Base-by-base conservation (phyloP, 768 basidiomycete genomes). In the Arthromyces matolae region DNA sequence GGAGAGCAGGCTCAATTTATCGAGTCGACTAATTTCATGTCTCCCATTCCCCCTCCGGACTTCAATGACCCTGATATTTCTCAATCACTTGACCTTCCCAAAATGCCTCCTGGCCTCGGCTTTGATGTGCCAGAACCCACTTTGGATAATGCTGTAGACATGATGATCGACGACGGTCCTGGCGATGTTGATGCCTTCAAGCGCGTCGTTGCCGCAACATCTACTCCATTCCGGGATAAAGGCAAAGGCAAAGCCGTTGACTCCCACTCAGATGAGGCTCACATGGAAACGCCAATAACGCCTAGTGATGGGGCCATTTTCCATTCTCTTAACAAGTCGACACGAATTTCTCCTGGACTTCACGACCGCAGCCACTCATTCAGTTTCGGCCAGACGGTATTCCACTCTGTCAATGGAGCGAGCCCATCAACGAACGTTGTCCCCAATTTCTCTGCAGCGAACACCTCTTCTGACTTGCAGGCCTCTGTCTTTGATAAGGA, bases 351-450 rank as follows among this genome's bases (percentile, higher is more conserved):
- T 20, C 25, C 64, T 5, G 60, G 65, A 0, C 60, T 72, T 8
- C 76, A 78, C 42, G 80, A 83, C 45, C 79, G 81, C 25, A 82
- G 80, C 52, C 75, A 82, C n/a, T 84, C 83, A 1, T 84, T 83
- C 63, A 83, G 80, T 58, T 76, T 81, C 44, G 83, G 81, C 2
- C 80, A 83, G 57, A 77, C 80, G 1, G 66, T 81, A 10, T 84
- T 84, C 62, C 79, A 74, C 53, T 80, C 83, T 4, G 67, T 78
- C 8, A 65, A 66, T 36, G 36, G 55, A 20, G 47, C 53, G 12
- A 53, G 51, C 18, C 54, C 37, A n/a, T 27, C 48, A 8, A 27
- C 47, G 12, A 38, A 40, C 25, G 35, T 33, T 29, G n/a, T 43
- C 62, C 19, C 52, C 59, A 12, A 55, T 65, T 8, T 47, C 55